Base-by-base conservation (phyloP, 2,329 filamentous ascomycete genomes). In the Fusarium sp. region DNA sequence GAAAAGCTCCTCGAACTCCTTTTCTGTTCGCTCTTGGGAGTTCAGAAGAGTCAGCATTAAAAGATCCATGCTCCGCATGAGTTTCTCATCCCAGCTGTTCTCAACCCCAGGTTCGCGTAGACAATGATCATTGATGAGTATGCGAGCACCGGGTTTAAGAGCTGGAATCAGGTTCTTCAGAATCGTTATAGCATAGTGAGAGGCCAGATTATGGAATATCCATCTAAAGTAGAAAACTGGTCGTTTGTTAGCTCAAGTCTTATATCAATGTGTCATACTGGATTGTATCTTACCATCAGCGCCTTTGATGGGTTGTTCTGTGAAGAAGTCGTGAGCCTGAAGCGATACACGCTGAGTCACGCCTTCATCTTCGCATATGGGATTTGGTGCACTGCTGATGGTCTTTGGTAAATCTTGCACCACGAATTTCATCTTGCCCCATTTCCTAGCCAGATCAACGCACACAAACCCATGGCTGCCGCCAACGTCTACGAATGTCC, bases 131-230 rank as follows among this genome's bases (percentile, higher is more conserved):
- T 84, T 84, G 57, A 84, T 82, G 53, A 82, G 58, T 46, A 90
- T 74, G 49, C 83, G 79, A 13, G 86, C 82, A 20, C 88, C 84
- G 3, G 85, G 83, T 76, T 89, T 86, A 54, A 90, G 77, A 34
- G 87, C 83, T 2, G 87, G 86, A 4, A 87, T 77, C 11, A 90
- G 79, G 22, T 82, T 83, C 64, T 81, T 80, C 40, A 86, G 77
- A 41, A 89, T 84, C 46, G 81, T 80, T 46, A 84, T 73, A 6
- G 83, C 82, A 58, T 87, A 85, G 5, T 82, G 82, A 16, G 87
- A 87, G 0, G 87, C 84, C 79, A 88, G 88, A 78, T 90, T 88
- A 75, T 91, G 87, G 10, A 91, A 77, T 66, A 90, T 88, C 82
- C 84, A 85, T 49, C 87, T 85, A 76, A 89, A 84, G 70, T 86